Percentiles rank a stretch among this genome's conserved stretches.
phyloP scores from a whole-genome alignment of 2,329 filamentous ascomycete genomes.

The Verticillium zaregamsianum region DNA sequence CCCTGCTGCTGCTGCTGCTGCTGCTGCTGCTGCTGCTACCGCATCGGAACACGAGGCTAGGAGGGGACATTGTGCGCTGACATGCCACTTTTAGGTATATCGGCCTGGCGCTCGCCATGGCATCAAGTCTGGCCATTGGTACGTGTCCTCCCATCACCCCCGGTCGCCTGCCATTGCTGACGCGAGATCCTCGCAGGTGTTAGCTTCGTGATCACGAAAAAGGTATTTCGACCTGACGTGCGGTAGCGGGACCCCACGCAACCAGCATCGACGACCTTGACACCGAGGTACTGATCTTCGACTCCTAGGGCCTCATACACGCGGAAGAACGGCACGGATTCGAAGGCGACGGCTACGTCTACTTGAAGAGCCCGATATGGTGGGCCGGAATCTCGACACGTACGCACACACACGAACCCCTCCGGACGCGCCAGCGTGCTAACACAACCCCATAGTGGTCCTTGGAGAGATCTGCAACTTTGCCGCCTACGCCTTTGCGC shows the following conservation, averaged over 20 bases:
- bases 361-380: constrained; percentile 93
- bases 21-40: background rate
- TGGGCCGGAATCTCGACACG: constrained; percentile 91
- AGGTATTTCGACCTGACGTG: constrained; percentile 52
- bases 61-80: constrained; percentile 20
- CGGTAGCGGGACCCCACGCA: background rate
- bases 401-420: constrained; percentile 39
- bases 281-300: background rate
- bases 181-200: constrained; percentile 54
- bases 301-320: constrained; percentile 73
- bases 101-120: constrained; percentile 70
- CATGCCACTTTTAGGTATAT: constrained; percentile 56
- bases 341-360: constrained; percentile 92
- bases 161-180: constrained; percentile 12
- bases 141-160: constrained; percentile 24
- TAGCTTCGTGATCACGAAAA: constrained; percentile 99
- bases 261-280: background rate
- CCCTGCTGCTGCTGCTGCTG: background rate
- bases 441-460: constrained; percentile 58
- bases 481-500: constrained; percentile 95
- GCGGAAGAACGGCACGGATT: constrained; percentile 90
- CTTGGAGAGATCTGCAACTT: constrained; percentile 96
- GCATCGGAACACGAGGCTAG: background rate
- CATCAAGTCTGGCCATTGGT: constrained; percentile 74
- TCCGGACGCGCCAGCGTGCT: background rate